A percentile compares a stretch with the other conserved stretches of the same genome.
Evolutionary conservation across 768 basidiomycete genomes (phyloP).

Genomic region (Podaxis sp.): DNA sequence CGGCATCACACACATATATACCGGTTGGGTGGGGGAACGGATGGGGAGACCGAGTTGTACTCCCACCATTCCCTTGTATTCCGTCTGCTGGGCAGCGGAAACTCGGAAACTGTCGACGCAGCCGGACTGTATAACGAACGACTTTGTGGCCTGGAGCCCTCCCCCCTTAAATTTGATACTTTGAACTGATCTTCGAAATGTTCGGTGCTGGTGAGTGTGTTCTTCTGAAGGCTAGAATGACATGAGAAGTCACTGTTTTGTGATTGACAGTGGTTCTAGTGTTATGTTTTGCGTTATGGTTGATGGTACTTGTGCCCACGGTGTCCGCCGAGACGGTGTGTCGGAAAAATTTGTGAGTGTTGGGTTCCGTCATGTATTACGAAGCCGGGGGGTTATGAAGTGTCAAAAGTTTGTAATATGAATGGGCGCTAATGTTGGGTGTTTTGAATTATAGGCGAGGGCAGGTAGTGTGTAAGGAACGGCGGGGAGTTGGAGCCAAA

Average conservation of each 20-base stretch:
- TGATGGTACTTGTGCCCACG: conserved; percentile 5
- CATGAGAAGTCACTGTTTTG: no score
- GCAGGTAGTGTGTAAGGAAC: background rate
- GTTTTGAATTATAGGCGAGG: background rate
- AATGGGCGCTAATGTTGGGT: background rate
- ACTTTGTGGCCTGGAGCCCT: background rate
- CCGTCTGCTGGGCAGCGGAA: conserved; percentile 34
- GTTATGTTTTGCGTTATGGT: background rate
- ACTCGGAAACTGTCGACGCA: background rate
- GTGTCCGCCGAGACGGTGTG: background rate
- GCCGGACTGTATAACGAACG: background rate
- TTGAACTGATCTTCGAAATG: background rate
- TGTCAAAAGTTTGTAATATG: background rate
- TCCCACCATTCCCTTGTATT: conserved; percentile 2
- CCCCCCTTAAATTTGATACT: background rate
- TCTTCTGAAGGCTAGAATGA: no score
- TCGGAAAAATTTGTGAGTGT: background rate
- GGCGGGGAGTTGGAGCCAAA: background rate
- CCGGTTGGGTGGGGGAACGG: background rate
- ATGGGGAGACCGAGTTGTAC: background rate
- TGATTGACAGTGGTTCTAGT: background rate
- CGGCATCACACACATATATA: background rate
- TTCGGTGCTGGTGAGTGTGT: background rate
- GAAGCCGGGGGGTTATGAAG: background rate
- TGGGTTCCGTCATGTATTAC: background rate